phyloP scores from a whole-genome alignment of 768 basidiomycete genomes.

The Podaxis pistillaris region DNA sequence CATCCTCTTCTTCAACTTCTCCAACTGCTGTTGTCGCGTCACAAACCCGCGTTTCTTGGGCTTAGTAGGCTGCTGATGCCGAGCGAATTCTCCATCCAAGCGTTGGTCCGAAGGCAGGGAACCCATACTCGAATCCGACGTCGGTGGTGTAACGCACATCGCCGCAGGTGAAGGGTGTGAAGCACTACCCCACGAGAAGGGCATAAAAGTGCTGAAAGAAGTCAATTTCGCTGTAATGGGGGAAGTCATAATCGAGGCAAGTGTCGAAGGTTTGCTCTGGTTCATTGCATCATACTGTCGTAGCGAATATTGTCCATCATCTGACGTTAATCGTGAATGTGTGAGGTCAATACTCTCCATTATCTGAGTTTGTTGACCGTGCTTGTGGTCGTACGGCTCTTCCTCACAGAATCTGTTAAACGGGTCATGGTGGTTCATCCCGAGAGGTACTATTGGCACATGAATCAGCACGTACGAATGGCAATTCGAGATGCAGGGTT shows the following conservation, averaged over 20 bases:
- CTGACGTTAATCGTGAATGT: not conserved
- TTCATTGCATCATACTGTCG: conserved; percentile 9
- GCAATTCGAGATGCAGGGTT: conserved; percentile 50
- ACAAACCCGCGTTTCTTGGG: conserved; percentile 42
- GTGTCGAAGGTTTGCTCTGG: conserved; percentile 28
- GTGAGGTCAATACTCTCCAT: conserved; percentile 37
- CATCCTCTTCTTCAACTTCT: conserved; percentile 57
- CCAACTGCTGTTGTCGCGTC: conserved; percentile 64
- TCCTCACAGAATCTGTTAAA: conserved; percentile 38
- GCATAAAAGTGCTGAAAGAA: conserved; percentile 63
- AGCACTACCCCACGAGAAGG: conserved; percentile 41
- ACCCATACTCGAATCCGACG: not conserved
- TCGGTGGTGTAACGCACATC: conserved; percentile 1
- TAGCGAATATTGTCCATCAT: not conserved
- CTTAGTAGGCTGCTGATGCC: not conserved
- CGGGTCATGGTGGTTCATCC: conserved; percentile 33
- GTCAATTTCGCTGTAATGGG: conserved; percentile 57
- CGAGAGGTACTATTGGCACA: conserved; percentile 31
- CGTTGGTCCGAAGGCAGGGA: not conserved
- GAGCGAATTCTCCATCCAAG: conserved; percentile 10
- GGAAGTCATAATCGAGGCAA: conserved; percentile 47
- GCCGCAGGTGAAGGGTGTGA: conserved; percentile 15
- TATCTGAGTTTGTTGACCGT: conserved; percentile 21
- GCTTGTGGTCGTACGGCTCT: conserved; percentile 19
- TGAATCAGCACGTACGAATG: conserved; percentile 57